A percentile compares a stretch with the other conserved stretches of the same genome.
Evolutionary conservation across 495 filamentous ascomycete species (phyloP).

Genomic region (Xylaria nigripes): DNA sequence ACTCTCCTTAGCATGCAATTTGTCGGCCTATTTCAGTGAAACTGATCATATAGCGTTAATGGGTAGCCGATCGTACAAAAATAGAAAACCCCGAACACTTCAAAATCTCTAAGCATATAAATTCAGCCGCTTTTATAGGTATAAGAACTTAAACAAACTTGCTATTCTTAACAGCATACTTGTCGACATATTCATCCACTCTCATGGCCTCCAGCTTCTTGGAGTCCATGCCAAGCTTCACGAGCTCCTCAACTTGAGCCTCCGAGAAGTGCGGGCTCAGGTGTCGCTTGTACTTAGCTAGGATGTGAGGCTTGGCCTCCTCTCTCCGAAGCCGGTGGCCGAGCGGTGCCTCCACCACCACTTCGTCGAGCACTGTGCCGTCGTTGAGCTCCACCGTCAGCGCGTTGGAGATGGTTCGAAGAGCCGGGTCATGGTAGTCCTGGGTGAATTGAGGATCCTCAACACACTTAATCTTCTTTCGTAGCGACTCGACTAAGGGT

Average conservation of each 20-base stretch:
- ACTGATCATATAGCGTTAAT: neutral
- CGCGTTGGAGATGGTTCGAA: slow-evolving; percentile 94
- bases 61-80: neutral
- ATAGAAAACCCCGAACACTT: neutral
- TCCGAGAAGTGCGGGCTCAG: slow-evolving; percentile 71
- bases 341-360: slow-evolving; percentile 89
- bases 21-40: neutral
- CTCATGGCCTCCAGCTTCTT: slow-evolving; percentile 68
- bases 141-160: slow-evolving; percentile 37
- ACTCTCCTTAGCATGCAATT: neutral
- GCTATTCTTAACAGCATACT: slow-evolving; percentile 64
- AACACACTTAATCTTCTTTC: slow-evolving; percentile 85
- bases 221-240: slow-evolving; percentile 64
- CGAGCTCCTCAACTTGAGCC: slow-evolving; percentile 66
- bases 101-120: slow-evolving; percentile 3
- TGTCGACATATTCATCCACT: slow-evolving; percentile 87
- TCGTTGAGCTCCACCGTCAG: slow-evolving; percentile 90
- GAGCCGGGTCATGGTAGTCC: slow-evolving; percentile 87
- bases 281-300: slow-evolving; percentile 92
- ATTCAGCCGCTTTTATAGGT: neutral
- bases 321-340: slow-evolving; percentile 86
- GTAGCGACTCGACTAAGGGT: slow-evolving; percentile 76
- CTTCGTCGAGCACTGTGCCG: slow-evolving; percentile 85
- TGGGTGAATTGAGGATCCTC: slow-evolving; percentile 90
- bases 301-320: slow-evolving; percentile 94